Evolutionary conservation across 108 stramenopile species (phyloP), one percentile per base, ranked within the genome.

Genomic region (Nannochloropsis salina): DNA sequence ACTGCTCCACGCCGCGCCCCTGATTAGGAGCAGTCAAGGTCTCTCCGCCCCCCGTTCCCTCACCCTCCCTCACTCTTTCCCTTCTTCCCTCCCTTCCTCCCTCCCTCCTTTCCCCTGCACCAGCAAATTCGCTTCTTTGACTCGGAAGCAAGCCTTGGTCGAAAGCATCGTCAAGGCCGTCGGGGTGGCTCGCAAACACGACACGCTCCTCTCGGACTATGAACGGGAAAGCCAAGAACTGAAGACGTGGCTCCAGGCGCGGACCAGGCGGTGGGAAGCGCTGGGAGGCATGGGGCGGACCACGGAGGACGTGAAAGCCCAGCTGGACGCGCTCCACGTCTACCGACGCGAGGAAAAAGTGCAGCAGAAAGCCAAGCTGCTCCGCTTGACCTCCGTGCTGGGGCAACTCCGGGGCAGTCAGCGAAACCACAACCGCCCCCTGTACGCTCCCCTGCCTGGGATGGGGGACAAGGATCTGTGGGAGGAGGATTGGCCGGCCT

Each of bases 121-220:
- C 31, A 74, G 61, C 8, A 74, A 74, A 74, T 81, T 81, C 81
- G 81, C 81, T 11, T 81, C 81, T 31, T 40, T 81, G 3, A 41
- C 81, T 11, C 81, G 41, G 81, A 81, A 81, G 81, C 40, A 81
- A 9, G 41, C 81, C 40, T 41, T 81, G 22, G 81, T 81, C 40
- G 81, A 81, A n/a, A 41, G 40, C 81, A 81, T 81, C 5, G 41
- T 41, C 40, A 81, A 81, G 18, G 81, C 81, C 81, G 31, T 81
- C 6, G 31, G 5, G 40, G 11, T 81, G 22, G 40, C 40, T 3
- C 81, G 81, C 20, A 81, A 81, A 40, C 81, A 81, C 81, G 81
- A 81, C 22, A 11, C n/a, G 6, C 41, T 31, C 40, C 22, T 81
- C 12, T 41, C 40, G 11, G 22, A 31, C 81, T 81, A 41, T 40